phyloP scores from a whole-genome alignment of 805 yeast species.

The Lachancea kluyveri region DNA sequence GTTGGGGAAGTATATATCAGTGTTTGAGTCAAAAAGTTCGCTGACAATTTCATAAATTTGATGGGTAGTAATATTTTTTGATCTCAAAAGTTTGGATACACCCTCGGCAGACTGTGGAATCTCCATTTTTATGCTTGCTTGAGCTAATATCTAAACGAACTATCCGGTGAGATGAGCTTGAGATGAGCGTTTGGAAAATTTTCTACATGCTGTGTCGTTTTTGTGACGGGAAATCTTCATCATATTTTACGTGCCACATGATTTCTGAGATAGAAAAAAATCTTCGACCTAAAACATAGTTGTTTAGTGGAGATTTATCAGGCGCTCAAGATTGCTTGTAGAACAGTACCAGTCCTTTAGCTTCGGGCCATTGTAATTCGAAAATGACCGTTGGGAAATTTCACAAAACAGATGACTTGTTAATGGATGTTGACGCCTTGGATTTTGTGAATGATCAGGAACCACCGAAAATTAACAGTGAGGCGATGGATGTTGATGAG shows the following conservation, averaged over 20 bases:
- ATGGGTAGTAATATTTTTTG: conserved; percentile 39
- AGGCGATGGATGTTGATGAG: conserved; percentile 15
- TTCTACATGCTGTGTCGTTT: no score
- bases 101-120: conserved; percentile 18
- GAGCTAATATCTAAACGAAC: no score
- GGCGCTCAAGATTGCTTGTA: conserved; percentile 1
- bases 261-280: no score
- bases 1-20: conserved; percentile 47
- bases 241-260: no score
- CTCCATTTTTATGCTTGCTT: not conserved
- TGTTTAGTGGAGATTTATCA: no score
- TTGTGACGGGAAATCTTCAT: no score
- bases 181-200: no score
- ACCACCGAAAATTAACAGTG: conserved; percentile 3
- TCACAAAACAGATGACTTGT: conserved; percentile 7
- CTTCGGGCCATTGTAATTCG: not conserved
- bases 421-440: conserved; percentile 26
- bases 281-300: no score
- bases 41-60: conserved; percentile 36
- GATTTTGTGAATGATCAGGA: conserved; percentile 17
- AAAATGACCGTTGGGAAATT: conserved; percentile 2
- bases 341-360: not conserved
- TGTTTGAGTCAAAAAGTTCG: conserved; percentile 30
- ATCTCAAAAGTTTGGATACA: conserved; percentile 51
- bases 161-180: no score